Base-by-base conservation (phyloP, 2,329 filamentous ascomycete species). In the Epichloe sp. region DNA sequence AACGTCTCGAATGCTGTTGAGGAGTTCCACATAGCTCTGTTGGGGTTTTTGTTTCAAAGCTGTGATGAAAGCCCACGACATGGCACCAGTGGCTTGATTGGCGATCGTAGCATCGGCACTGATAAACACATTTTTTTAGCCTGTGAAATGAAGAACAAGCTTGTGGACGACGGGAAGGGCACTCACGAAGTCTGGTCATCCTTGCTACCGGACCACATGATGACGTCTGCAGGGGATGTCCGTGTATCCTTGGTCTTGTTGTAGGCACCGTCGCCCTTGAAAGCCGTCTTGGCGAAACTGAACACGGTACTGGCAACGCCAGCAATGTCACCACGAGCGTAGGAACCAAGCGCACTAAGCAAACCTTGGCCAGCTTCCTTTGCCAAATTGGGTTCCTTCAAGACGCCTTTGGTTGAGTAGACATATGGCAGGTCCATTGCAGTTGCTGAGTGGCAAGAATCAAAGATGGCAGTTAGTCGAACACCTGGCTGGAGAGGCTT, bases 161-260 rank as follows among this genome's bases (percentile, higher is more conserved):
- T 31, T 31, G 7, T 19, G 36, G 7, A 11, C 4, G 1, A 21
- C 5, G 10, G 5, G 36, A 15, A 46, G 6, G 5, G 0, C 4
- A 66, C 69, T 60, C 54, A 73, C 83, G 86, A 90, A 58, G 93
- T 98, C 70, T 97, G 93, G 55, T 84, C 81, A 64, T 98, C 93
- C 70, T 95, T 96, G 72, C 88, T 94, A 52, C 93, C 93, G 54
- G 88, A 95, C 86, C 90, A 95, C 87, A 96, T 95, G 65, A 98
- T 81, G 35, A 98, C 93, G 68, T 98, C 93, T 41, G 93, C 93
- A 1, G 90, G 85, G 50, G 86, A 93, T 15, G 93, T 97, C 72
- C 94, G 94, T 42, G 91, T 97, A 58, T 85, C 79, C 64, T 88
- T 76, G 55, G 90, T 87, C 65, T 82, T 83, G 69, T 94, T 78